Base-by-base conservation (phyloP, 176 grass and related monocot species). In the Leersia perrieri region DNA sequence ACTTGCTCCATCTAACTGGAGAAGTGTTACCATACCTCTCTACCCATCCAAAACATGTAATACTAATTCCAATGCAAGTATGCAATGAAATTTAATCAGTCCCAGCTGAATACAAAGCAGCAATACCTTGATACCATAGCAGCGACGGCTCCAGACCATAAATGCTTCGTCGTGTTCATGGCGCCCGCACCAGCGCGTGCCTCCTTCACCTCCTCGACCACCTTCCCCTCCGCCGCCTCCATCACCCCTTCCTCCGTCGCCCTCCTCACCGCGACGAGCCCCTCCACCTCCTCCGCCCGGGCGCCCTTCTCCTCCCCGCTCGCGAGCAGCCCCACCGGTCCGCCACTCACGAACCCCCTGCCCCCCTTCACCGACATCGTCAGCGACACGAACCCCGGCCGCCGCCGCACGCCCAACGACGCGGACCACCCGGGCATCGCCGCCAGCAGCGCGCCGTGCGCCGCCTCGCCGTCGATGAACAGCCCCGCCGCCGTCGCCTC, bases 51-150 rank as follows among this genome's bases (percentile, higher is more conserved):
- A 67, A 34, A 20, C 22, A 79, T 8, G 45, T 15, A 67, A 14
- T 51, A 3, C 23, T 15, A 65, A 68, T n/a, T n/a, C n/a, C n/a
- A n/a, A 55, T 55, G 60, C 44, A 73, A 28, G 0, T 26, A 6
- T 39, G 1, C 20, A 33, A 55, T 15, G 22, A 20, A 66, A n/a
- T 30, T 70, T 16, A 13, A 15, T 51, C 7, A 38, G 20, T 33
- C 14, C 8, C 7, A 75, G 47, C 31, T 38, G 62, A 44, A 76
- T 53, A 64, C 16, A 57, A 70, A 65, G 66, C 0, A 3, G 74
- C 70, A 25, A 68, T 95, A 96, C 97, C 97, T 91, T 0, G 93
- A 99, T 49, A 99, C 87, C 93, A 99, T 99, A 49, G 97, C 93
- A 44, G 97, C 97, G 20, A 96, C 89, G 38, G 97, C 97, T 53